A percentile compares a stretch with the other conserved stretches of the same genome.
phyloP scores from a whole-genome alignment of 495 filamentous ascomycete genomes.

The Acidiella bohemica region DNA sequence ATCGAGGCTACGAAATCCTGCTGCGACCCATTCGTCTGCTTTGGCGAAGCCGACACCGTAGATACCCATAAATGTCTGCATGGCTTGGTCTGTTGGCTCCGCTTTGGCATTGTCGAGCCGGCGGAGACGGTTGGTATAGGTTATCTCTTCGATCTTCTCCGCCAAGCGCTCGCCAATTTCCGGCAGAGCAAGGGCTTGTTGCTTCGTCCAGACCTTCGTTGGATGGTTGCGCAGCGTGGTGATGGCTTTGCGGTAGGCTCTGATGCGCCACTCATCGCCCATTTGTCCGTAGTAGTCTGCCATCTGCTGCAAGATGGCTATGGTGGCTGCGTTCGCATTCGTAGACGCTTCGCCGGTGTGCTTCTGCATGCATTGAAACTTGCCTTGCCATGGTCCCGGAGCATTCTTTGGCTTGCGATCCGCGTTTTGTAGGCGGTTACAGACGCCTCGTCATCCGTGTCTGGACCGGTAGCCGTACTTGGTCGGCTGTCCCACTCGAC shows the following conservation, averaged over 20 bases:
- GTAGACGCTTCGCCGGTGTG: slow-evolving; percentile 31
- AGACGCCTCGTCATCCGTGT: slow-evolving; percentile 19
- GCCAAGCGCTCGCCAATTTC: slow-evolving; percentile 67
- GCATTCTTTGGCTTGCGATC: neutral
- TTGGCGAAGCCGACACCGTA: slow-evolving; percentile 64
- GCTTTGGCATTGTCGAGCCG: slow-evolving; percentile 54
- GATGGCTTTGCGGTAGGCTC: slow-evolving; percentile 73
- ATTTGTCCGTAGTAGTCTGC: slow-evolving; percentile 61
- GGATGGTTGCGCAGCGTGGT: slow-evolving; percentile 53
- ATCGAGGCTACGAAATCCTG: slow-evolving; percentile 60
- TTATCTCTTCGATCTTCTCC: slow-evolving; percentile 86
- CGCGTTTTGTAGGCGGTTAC: neutral
- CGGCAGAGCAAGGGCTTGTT: slow-evolving; percentile 54
- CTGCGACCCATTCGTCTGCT: slow-evolving; percentile 64
- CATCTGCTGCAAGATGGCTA: slow-evolving; percentile 72
- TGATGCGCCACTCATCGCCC: slow-evolving; percentile 65
- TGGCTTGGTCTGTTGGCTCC: slow-evolving; percentile 48
- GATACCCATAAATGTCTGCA: slow-evolving; percentile 60
- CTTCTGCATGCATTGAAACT: slow-evolving; percentile 57
- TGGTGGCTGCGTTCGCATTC: slow-evolving; percentile 62
- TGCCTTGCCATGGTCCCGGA: slow-evolving; percentile 28
- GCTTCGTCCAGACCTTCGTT: slow-evolving; percentile 49
- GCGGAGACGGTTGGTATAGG: slow-evolving; percentile 55
- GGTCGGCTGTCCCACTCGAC: slow-evolving; percentile 17
- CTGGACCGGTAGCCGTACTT: slow-evolving; percentile 14